Percentiles rank a stretch among this genome's conserved stretches.
These are phyloP conservation scores for Schoenoplectus triqueter DNA, from an alignment of 202 grass and related monocot genomes.

Conservation along the genomic window DNA sequence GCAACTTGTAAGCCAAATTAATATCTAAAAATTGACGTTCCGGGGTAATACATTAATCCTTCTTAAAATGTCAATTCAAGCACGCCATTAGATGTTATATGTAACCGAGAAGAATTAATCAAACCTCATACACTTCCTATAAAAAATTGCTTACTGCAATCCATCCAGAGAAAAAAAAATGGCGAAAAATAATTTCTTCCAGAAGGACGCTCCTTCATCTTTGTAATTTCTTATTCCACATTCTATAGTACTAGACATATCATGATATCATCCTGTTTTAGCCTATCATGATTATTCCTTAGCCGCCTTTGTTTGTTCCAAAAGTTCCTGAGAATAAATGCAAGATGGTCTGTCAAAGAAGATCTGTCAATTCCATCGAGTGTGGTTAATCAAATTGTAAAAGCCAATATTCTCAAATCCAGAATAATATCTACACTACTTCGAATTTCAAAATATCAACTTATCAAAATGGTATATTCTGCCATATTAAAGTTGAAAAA, in stretches of 20 bases:
- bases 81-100: not conserved
- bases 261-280: slow-evolving; percentile 3
- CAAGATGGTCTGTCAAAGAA: slow-evolving; percentile 4
- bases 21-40: not conserved
- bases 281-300: not conserved
- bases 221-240: slow-evolving; percentile 10
- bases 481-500: not conserved
- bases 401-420: slow-evolving; percentile 37
- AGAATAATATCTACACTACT: slow-evolving; percentile 26
- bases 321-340: slow-evolving; percentile 1
- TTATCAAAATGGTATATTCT: slow-evolving; percentile 33
- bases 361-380: not conserved
- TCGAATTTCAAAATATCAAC: not conserved
- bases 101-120: not conserved
- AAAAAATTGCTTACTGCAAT: not conserved
- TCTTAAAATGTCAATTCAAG: not conserved
- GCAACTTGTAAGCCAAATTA: not conserved
- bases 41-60: not conserved
- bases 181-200: not conserved
- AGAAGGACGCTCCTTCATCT: slow-evolving; percentile 25
- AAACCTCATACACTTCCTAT: not conserved
- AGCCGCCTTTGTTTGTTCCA: slow-evolving; percentile 12
- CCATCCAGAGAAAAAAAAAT: not conserved
- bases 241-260: slow-evolving; percentile 15
- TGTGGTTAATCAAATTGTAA: slow-evolving; percentile 38